Evolutionary conservation across 768 basidiomycete genomes (phyloP), one percentile per base, ranked within the genome.

Genomic region (Boletus speciosus): DNA sequence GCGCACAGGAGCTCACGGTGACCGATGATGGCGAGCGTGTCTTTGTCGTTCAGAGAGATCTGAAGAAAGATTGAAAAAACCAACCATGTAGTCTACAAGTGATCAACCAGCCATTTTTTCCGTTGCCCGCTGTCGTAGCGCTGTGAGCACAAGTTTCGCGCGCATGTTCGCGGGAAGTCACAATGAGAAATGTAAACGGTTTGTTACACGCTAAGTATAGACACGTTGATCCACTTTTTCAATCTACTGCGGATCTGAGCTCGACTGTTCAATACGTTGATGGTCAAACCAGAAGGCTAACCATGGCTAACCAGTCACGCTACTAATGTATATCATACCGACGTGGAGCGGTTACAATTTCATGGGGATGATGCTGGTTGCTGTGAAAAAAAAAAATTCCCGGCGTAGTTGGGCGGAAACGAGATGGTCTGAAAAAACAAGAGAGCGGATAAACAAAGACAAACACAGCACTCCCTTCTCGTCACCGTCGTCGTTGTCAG

Each of bases 11-110:
- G 70, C 63, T 90, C 61, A 81, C 83, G 4, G 68, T 74, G 43
- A 79, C 75, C 16, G 73, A 74, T 10, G 87, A 85, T 32, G 84
- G 84, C 52, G 88, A 91, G 72, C 81, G 88, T 54, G 71, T 90
- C 52, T 93, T 91, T 66, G 77, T 92, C 21, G 75, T 92, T 57
- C 78, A 82, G 64, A 77, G 86, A 68, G 88, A 91, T 38, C 71
- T 93, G 70, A 93, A 93, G 81, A 89, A 88, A 71, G 90, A 93
- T 71, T 93, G 66, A 66, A 51, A 35, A n/a, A 32, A 23, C 31
- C 41, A 31, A 41, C 34, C 35, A 23, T 51, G 47, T 46, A 12
- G 19, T 23, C 21, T 34, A 11, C n/a, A 14, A 35, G 40, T 42
- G 41, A 25, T 14, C 15, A 39, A 15, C 8, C 15, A 42, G 23